Evolutionary conservation across 305 asterid species (phyloP).

Genomic region (Plantago coronopus): DNA sequence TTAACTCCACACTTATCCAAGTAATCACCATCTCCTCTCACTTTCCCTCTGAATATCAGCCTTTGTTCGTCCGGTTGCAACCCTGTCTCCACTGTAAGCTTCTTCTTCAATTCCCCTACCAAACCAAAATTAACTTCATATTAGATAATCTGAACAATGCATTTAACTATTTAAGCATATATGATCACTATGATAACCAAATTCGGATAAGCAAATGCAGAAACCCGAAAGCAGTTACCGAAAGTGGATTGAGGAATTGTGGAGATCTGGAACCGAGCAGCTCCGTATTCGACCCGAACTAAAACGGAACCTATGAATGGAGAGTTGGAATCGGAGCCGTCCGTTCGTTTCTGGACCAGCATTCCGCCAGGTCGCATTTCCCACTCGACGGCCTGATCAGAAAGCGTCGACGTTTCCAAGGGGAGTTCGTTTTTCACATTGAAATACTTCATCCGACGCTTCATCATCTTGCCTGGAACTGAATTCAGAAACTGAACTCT

Average conservation of each 20-base stretch:
- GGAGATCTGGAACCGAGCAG: conserved; percentile 42
- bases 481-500: not conserved
- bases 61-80: conserved; percentile 53
- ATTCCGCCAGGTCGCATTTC: conserved; percentile 74
- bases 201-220: not conserved
- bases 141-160: too few relatives aligned
- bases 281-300: conserved; percentile 49
- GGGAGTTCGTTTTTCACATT: conserved; percentile 21
- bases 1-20: conserved; percentile 59
- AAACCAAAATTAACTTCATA: conserved; percentile 11
- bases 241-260: conserved; percentile 50
- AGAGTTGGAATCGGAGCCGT: conserved; percentile 28
- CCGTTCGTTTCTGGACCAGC: conserved; percentile 63
- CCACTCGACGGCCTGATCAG: conserved; percentile 47
- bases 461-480: conserved; percentile 32
- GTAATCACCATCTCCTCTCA: conserved; percentile 54
- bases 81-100: conserved; percentile 49
- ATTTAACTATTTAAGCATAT: too few relatives aligned
- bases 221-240: conserved; percentile 29
- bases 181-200: too few relatives aligned
- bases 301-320: conserved; percentile 41
- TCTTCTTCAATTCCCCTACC: conserved; percentile 67
- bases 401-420: conserved; percentile 23
- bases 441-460: conserved; percentile 30
- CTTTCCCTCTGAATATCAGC: conserved; percentile 52